These are phyloP conservation scores for Pichia terricola DNA, from an alignment of 1,139 yeast species.

Conservation along the genomic window DNA sequence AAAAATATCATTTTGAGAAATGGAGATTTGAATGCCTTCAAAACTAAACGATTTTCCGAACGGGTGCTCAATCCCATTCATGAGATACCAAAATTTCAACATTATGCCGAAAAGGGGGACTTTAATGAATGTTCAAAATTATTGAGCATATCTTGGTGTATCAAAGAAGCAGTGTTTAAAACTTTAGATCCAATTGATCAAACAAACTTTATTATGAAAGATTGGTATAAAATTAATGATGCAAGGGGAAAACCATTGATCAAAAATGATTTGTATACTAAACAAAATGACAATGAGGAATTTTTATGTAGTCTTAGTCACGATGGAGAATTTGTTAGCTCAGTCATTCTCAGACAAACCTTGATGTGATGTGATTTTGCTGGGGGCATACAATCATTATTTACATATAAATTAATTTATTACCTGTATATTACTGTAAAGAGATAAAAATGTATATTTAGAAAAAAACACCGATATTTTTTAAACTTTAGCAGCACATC, in stretches of 20 bases:
- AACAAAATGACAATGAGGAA: slow-evolving; percentile 27
- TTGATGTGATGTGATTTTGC: neutral
- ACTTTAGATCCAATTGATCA: slow-evolving; percentile 45
- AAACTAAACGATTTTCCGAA: slow-evolving; percentile 33
- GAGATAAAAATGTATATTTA: too few relatives aligned
- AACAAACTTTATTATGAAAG: slow-evolving; percentile 39
- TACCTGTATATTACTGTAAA: too few relatives aligned
- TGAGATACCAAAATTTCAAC: slow-evolving; percentile 34
- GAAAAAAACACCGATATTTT: too few relatives aligned
- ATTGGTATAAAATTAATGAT: slow-evolving; percentile 48
- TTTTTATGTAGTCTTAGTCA: slow-evolving; percentile 54
- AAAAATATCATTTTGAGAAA: slow-evolving; percentile 30
- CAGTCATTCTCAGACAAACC: slow-evolving; percentile 35
- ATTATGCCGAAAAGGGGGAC: slow-evolving; percentile 13
- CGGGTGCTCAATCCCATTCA: slow-evolving; percentile 42
- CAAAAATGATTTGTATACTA: slow-evolving; percentile 26
- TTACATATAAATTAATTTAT: too few relatives aligned
- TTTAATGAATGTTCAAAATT: slow-evolving; percentile 25
- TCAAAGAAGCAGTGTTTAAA: slow-evolving; percentile 68
- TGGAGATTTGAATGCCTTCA: slow-evolving; percentile 21
- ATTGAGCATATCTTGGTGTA: slow-evolving; percentile 55
- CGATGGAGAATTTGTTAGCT: slow-evolving; percentile 45
- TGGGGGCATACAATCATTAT: too few relatives aligned
- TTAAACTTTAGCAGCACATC: neutral
- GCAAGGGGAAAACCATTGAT: slow-evolving; percentile 30